These are phyloP conservation scores for Podospora conica DNA, from an alignment of 495 filamentous ascomycete species.

Conservation along the genomic window DNA sequence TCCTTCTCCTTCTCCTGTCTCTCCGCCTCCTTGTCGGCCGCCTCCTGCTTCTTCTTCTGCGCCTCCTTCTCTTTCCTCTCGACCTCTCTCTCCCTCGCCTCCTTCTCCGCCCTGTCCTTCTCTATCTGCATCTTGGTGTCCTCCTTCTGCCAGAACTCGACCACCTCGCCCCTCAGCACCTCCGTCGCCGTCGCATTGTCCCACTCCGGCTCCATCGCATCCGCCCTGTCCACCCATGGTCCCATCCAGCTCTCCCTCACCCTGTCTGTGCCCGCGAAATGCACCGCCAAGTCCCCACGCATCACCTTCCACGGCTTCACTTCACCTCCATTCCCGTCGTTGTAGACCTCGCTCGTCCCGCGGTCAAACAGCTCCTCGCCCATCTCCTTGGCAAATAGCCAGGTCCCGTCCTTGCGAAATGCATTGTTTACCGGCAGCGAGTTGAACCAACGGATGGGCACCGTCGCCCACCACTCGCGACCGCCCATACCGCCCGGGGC, in stretches of 20 bases:
- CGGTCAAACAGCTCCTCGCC: constrained; percentile 18
- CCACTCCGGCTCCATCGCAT: constrained; percentile 20
- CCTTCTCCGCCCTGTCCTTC: constrained; percentile 6
- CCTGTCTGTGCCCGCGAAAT: constrained; percentile 20
- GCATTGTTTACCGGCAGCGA: constrained; percentile 27
- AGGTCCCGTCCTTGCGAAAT: constrained; percentile 21
- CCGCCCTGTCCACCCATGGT: constrained; percentile 20
- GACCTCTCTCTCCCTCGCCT: constrained; percentile 1
- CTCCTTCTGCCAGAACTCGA: constrained; percentile 13
- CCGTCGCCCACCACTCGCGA: constrained; percentile 21
- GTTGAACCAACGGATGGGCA: constrained; percentile 30
- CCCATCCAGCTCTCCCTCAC: constrained; percentile 27
- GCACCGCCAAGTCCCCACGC: constrained; percentile 23
- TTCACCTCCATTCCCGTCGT: constrained; percentile 18
- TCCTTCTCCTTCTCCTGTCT: constrained; percentile 10
- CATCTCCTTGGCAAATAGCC: constrained; percentile 24
- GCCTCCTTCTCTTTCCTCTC: not conserved
- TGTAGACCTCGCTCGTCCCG: constrained; percentile 17
- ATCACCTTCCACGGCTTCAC: constrained; percentile 26
- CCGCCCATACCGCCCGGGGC: constrained; percentile 14
- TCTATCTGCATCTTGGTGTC: constrained; percentile 6
- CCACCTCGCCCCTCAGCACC: constrained; percentile 7
- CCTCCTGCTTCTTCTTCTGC: constrained; percentile 9
- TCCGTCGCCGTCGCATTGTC: constrained; percentile 16
- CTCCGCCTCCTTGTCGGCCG: constrained; percentile 7